Percentiles rank a stretch among this genome's conserved stretches.
phyloP scores from a whole-genome alignment of 371 early-diverging fungal species.

The Mucor lusitanicus region DNA sequence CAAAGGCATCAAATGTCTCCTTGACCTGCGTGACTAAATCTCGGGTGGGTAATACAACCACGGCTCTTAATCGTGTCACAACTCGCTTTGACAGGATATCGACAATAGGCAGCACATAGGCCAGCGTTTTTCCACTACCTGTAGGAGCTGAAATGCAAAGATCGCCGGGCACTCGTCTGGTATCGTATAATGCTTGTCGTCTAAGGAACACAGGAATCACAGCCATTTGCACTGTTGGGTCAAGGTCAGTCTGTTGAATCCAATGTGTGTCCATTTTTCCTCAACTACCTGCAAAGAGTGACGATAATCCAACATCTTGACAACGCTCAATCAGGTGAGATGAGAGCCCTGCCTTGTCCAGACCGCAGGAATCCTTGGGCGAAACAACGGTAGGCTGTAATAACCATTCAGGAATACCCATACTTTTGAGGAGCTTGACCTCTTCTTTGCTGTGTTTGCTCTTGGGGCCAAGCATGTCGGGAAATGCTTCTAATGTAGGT shows the following conservation, averaged over 20 bases:
- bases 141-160: slow-evolving; percentile 95
- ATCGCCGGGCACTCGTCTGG: slow-evolving; percentile 65
- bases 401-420: slow-evolving; percentile 90
- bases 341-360: slow-evolving; percentile 63
- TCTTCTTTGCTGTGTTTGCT: slow-evolving; percentile 41
- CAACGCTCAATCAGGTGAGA: slow-evolving; percentile 61
- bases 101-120: slow-evolving; percentile 95
- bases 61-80: slow-evolving; percentile 78
- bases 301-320: slow-evolving; percentile 61
- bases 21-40: slow-evolving; percentile 89
- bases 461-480: slow-evolving; percentile 31
- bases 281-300: slow-evolving; percentile 77
- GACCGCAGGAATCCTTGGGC: slow-evolving; percentile 51
- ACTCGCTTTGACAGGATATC: slow-evolving; percentile 71
- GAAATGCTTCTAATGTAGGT: slow-evolving; percentile 41
- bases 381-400: slow-evolving; percentile 76
- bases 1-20: slow-evolving; percentile 78
- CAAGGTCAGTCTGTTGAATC: neutral
- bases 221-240: slow-evolving; percentile 74
- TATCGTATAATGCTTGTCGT: slow-evolving; percentile 55
- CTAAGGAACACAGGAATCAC: slow-evolving; percentile 80
- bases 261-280: too few relatives aligned
- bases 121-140: slow-evolving; percentile 96
- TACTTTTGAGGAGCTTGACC: slow-evolving; percentile 30
- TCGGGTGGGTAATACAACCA: slow-evolving; percentile 89